Base-by-base conservation (phyloP, 495 filamentous ascomycete species). In the Aspergillus nanangensis region DNA sequence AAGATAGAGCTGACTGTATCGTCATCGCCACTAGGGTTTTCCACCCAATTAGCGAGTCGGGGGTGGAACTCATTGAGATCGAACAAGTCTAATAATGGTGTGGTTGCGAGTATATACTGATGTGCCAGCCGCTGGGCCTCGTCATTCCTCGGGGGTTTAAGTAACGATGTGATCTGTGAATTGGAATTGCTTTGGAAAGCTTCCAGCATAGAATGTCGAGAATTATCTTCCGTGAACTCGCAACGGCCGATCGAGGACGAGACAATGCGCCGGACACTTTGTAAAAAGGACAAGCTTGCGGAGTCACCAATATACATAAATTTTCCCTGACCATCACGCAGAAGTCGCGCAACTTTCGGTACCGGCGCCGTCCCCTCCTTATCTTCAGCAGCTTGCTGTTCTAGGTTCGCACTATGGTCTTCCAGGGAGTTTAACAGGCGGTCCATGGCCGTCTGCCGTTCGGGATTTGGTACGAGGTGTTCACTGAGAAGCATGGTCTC, bases 241-340 rank as follows among this genome's bases (percentile, higher is more conserved):
- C 82, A 85, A 3, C 75, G 56, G 4, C 85, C 84, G 18, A 79
- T 78, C 11, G 79, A 78, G 36, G 74, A 82, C 29, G 80, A 80
- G 10, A 90, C 82, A 45, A 88, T 83, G 53, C 86, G 82, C 24
- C 84, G 82, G 32, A 88, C 77, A 45, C 84, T 72, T 51, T 87
- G 83, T 34, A 90, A 57, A 52, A 84, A 87, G 2, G 85, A 85
- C 38, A 88, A 65, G 34, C 80, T 83, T 1, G 84, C 84, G 0
- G 84, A 83, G 53, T 90, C 84, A 21, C 85, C 86, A 47, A 90
- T 76, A 51, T 88, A 90, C 62, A 76, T 77, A 44, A 80, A 78
- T 45, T 72, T 72, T 8, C 68, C 70, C 45, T 76, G 75, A 5
- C 73, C 72, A 41, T 77, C 74, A 38, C 77, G 72, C 2, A 82